Conservation (phyloP, 2,329 filamentous ascomycete genomes). For the Biscogniauxia sp. region DNA sequence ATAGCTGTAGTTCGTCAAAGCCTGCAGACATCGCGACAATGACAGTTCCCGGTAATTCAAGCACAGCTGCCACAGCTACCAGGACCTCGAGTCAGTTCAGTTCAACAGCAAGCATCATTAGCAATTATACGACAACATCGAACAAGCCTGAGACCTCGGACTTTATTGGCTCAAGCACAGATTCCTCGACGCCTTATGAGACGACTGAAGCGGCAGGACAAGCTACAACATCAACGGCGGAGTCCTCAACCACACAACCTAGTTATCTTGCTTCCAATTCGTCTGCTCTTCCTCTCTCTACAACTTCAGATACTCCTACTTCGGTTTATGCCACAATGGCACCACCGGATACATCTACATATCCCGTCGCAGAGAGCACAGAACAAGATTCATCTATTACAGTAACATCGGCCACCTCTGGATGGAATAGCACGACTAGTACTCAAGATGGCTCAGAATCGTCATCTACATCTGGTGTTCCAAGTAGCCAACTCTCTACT, state of each 20-base stretch:
- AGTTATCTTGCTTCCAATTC: not conserved
- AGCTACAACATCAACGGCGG: not conserved
- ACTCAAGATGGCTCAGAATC: not conserved
- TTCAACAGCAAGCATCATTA: not conserved
- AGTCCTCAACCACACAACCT: not conserved
- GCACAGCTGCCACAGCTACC: not conserved
- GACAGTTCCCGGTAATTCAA: not conserved
- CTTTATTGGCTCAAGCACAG: not conserved
- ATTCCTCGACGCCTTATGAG: not conserved
- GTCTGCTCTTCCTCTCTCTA: not conserved
- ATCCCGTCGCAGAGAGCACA: not conserved
- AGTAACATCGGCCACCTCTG: not conserved
- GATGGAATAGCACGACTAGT: not conserved
- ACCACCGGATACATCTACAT: not conserved
- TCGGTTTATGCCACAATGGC: not conserved
- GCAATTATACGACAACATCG: not conserved
- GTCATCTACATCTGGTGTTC: not conserved
- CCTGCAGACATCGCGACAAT: not conserved
- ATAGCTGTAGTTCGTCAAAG: constrained; percentile 1
- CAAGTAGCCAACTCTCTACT: not conserved
- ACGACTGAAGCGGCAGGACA: not conserved
- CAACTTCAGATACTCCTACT: not conserved
- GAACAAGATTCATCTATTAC: not conserved
- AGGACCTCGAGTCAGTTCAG: not conserved
- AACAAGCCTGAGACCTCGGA: not conserved